phyloP scores from a whole-genome alignment of 257 asterid species.

The Fraxinus pennsylvanica region DNA sequence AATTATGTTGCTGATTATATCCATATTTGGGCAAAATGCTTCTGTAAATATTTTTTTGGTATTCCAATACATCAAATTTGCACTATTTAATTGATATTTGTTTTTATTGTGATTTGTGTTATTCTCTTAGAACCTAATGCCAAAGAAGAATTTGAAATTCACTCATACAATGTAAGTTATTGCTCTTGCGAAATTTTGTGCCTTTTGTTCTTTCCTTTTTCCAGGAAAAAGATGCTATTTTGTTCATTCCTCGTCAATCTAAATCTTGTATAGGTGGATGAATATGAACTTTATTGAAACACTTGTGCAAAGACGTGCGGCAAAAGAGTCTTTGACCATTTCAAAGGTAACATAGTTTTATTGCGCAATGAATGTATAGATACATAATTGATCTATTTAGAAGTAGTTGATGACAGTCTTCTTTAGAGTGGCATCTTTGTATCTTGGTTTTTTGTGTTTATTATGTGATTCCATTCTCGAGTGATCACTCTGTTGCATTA shows the following conservation, averaged over 20 bases:
- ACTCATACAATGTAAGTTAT: constrained; percentile 63
- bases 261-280: constrained; percentile 72
- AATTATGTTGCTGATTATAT: neutral
- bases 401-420: neutral
- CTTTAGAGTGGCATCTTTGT: neutral
- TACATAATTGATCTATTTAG: neutral
- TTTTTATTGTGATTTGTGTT: constrained; percentile 28
- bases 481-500: neutral
- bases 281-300: constrained; percentile 49
- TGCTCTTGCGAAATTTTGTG: constrained; percentile 4
- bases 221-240: constrained; percentile 24
- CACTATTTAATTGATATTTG: constrained; percentile 17
- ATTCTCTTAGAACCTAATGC: constrained; percentile 39
- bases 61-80: constrained; percentile 7
- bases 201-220: constrained; percentile 15
- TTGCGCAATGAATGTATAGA: neutral
- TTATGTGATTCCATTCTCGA: neutral
- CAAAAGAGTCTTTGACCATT: constrained; percentile 32
- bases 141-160: constrained; percentile 56
- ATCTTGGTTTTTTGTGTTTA: neutral
- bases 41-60: constrained; percentile 8
- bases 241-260: constrained; percentile 21
- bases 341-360: constrained; percentile 56
- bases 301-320: constrained; percentile 44
- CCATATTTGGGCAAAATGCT: neutral